A percentile compares a stretch with the other conserved stretches of the same genome.
Conservation (phyloP, 257 asterid genomes). For the Cynanchum wilfordii region DNA sequence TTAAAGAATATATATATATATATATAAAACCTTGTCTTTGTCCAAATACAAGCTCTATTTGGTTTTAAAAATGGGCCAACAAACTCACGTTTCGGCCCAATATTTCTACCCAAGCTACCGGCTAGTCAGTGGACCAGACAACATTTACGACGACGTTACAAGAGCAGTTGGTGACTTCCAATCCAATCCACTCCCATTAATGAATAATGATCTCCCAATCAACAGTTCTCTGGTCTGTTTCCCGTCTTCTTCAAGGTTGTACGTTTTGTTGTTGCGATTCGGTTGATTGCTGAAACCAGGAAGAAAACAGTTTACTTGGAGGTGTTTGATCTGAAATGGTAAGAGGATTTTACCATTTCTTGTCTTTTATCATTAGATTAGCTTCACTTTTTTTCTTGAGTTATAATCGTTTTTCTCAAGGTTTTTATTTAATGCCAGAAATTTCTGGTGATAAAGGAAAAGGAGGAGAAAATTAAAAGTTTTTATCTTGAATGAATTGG, state of each 20-base stretch:
- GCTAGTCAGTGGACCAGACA: neutral
- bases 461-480: neutral
- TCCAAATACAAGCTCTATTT: no score
- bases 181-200: neutral
- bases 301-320: neutral
- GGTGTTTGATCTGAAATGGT: neutral
- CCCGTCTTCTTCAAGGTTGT: neutral
- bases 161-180: neutral
- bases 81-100: neutral
- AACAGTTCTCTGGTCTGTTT: neutral
- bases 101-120: neutral
- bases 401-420: neutral
- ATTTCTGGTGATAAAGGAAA: neutral
- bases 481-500: constrained; percentile 2
- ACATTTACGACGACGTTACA: neutral
- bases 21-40: no score
- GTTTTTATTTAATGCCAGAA: neutral
- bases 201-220: neutral
- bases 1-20: no score
- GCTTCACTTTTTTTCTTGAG: neutral
- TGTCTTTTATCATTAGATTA: neutral
- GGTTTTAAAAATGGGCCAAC: neutral
- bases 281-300: neutral
- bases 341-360: neutral
- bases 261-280: neutral